Percentiles rank a stretch among this genome's conserved stretches.
phyloP scores from a whole-genome alignment of 2,329 filamentous ascomycete species.

The Alternaria angustiovoidea region DNA sequence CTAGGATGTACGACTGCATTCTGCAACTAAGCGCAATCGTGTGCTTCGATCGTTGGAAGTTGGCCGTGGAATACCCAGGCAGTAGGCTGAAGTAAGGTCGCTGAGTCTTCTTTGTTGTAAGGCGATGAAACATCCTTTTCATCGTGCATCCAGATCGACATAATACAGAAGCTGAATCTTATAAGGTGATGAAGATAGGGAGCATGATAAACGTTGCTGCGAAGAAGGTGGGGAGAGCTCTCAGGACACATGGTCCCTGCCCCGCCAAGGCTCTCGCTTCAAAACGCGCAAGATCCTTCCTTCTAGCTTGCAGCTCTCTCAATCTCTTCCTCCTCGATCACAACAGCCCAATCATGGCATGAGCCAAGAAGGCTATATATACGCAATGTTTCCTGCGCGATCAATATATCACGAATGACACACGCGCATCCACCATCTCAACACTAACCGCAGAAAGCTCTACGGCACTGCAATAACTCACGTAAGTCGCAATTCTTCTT shows the following conservation, averaged over 20 bases:
- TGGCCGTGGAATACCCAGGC: not conserved
- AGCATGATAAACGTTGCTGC: no score
- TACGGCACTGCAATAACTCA: not conserved
- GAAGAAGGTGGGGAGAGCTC: not conserved
- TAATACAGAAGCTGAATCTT: no score
- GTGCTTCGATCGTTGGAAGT: not conserved
- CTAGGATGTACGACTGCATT: not conserved
- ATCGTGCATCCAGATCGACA: no score
- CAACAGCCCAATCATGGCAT: not conserved
- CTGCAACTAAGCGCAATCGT: not conserved
- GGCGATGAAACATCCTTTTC: no score
- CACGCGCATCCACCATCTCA: not conserved
- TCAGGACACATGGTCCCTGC: slow-evolving; percentile 5
- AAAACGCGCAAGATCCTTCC: slow-evolving; percentile 2
- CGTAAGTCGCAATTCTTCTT: not conserved
- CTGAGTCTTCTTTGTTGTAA: no score
- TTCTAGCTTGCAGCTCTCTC: not conserved
- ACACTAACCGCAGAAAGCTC: not conserved
- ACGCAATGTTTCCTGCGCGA: not conserved
- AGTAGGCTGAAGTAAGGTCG: no score
- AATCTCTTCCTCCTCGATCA: not conserved
- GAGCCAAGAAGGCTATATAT: rapidly evolving
- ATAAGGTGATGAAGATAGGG: no score
- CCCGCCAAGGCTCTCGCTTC: slow-evolving; percentile 13
- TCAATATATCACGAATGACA: not conserved